Evolutionary conservation across 2,329 filamentous ascomycete genomes (phyloP), one percentile per base, ranked within the genome.

Genomic region (Talaromyces marneffei): DNA sequence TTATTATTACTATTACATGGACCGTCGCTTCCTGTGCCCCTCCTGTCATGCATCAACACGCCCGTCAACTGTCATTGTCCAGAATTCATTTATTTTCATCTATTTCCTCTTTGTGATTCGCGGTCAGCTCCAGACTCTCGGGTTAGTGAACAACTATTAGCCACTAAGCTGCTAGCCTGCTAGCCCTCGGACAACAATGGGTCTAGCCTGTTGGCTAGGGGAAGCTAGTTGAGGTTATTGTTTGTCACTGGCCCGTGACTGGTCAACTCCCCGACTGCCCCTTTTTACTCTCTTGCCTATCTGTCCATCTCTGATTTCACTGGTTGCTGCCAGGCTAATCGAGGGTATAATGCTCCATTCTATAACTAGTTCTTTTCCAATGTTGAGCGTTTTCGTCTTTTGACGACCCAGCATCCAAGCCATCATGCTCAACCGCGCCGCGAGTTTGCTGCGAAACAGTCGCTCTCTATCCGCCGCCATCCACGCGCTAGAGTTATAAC

Each of bases 361-460:
- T 64, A 61, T 67, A n/a, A n/a, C n/a, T n/a, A 76, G 74, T 71
- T 72, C 66, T 76, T 77, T 69, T 76, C 73, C 65, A 77, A 76
- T 70, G 65, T 74, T 53, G 74, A 76, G 67, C 72, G 71, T 33
- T 69, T 75, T 62, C 74, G 67, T 25, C 61, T 70, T 27, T 66
- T 68, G 44, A 68, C 70, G 57, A 69, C 72, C 58, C 69, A 72
- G 63, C 66, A 69, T 70, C 71, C 66, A 63, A 58, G 67, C 65
- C 61, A 68, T 65, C 61, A 68, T 66, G 64, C 53, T 62, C 67
- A 65, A 57, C 57, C 59, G 61, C 66, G 65, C 65, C 66, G 57
- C 35, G 52, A 65, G 55, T 18, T 27, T 12, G 20, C 40, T 44
- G 37, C 55, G 29, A 56, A 59, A 46, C 55, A 31, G n/a, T 48